Base-by-base conservation (phyloP, 2,329 filamentous ascomycete species). In the Dactylonectria estremocensis region DNA sequence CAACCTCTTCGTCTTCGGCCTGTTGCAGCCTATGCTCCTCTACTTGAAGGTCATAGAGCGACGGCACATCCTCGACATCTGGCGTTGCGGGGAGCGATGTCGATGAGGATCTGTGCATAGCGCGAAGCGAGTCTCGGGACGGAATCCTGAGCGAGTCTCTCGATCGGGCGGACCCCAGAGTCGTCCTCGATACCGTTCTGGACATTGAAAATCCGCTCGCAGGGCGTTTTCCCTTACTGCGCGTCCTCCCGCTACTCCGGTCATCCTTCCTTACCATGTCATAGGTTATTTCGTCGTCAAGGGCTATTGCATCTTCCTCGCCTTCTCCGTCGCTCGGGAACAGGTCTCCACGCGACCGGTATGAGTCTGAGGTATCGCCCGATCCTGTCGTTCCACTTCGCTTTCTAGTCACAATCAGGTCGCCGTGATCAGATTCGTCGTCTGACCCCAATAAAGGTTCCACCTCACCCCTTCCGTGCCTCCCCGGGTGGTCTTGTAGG, bases 251-350 rank as follows among this genome's bases (percentile, higher is more conserved):
- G 74, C 92, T 95, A 72, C 91, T 91, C 52, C 88, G 87, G 75
- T 94, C 92, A 64, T 96, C 94, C 71, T 92, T 90, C 59, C 92
- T 89, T 67, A 95, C 91, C 68, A 98, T 85, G 3, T 91, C 90
- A 78, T 97, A 91, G 3, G 95, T 93, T 74, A 98, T 97, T 77
- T 98, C 95, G 77, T 98, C 95, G 74, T 95, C 94, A 18, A 98
- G 83, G 13, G 95, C 93, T n/a, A 97, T 90, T 1, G 95, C 95
- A 80, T 98, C 95, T 79, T 97, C 95, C 70, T 97, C 94, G 60
- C 95, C 94, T 76, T 92, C 90, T 53, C 88, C 89, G 69, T 97
- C 95, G 75, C 95, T 97, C 0, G 94, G 94, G 72, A 98, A 96
- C 13, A 98, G 84, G 81, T 98, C 95, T 2, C 95, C 95, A 53